phyloP scores from a whole-genome alignment of 768 basidiomycete species.

The Clitopilus hobsonii region DNA sequence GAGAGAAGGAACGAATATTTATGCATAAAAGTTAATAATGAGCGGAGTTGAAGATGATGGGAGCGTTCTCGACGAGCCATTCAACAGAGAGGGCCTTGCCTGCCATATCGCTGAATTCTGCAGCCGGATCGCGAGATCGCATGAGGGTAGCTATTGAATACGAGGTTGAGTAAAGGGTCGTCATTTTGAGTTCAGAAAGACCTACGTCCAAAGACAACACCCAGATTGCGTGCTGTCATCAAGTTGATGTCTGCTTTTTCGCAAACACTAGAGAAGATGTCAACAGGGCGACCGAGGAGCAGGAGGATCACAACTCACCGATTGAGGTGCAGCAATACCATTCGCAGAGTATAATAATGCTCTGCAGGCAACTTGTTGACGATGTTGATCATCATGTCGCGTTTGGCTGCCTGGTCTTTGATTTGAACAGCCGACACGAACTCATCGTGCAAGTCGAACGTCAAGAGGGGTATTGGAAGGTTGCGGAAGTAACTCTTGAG shows the following conservation, averaged over 20 bases:
- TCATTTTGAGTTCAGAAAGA: constrained; percentile 13
- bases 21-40: constrained; percentile 15
- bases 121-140: constrained; percentile 78
- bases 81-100: constrained; percentile 91
- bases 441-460: constrained; percentile 85
- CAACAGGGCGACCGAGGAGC: constrained; percentile 2
- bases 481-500: constrained; percentile 94
- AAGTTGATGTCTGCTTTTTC: constrained; percentile 69
- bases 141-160: constrained; percentile 87
- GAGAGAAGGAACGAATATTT: constrained; percentile 13
- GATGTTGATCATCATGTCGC: constrained; percentile 57
- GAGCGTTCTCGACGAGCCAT: constrained; percentile 91
- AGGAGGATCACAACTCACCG: constrained; percentile 44
- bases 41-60: constrained; percentile 37
- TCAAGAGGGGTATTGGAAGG: constrained; percentile 88
- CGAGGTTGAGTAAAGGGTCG: constrained; percentile 4
- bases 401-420: constrained; percentile 57
- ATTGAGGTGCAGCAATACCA: constrained; percentile 84
- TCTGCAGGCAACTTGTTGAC: constrained; percentile 77
- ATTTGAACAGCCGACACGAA: constrained; percentile 77
- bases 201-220: constrained; percentile 98
- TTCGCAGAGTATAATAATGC: constrained; percentile 81
- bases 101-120: constrained; percentile 97
- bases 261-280: constrained; percentile 44
- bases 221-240: constrained; percentile 93